Percentiles rank a stretch among this genome's conserved stretches.
phyloP scores from a whole-genome alignment of 768 basidiomycete species.

The Tremella fuciformis region DNA sequence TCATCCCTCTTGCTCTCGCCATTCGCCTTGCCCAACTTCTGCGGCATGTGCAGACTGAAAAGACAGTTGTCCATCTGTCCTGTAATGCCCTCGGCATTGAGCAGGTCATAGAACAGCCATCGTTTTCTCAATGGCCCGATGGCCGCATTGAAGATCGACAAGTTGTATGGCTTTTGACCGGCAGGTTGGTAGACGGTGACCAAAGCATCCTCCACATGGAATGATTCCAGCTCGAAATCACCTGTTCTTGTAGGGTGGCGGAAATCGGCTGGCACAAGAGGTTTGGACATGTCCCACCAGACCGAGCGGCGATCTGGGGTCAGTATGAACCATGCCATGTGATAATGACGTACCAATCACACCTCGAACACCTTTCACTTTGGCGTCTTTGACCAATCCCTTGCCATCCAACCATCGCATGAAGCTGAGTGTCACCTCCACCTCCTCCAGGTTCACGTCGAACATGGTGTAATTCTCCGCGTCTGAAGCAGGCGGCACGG shows the following conservation, averaged over 20 bases:
- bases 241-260: constrained; percentile 70
- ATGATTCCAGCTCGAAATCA: constrained; percentile 85
- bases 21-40: constrained; percentile 79
- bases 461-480: constrained; percentile 78
- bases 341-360: constrained; percentile 63
- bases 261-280: constrained; percentile 74
- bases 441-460: constrained; percentile 86
- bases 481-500: constrained; percentile 28
- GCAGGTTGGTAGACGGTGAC: constrained; percentile 92
- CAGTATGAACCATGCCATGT: not conserved
- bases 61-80: constrained; percentile 98
- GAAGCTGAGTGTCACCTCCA: constrained; percentile 89
- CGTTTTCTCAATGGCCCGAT: constrained; percentile 78
- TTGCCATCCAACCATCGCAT: constrained; percentile 93
- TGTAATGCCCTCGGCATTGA: constrained; percentile 90
- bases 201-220: constrained; percentile 88
- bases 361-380: constrained; percentile 89
- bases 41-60: constrained; percentile 84
- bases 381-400: constrained; percentile 84
- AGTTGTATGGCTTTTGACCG: constrained; percentile 70
- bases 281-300: constrained; percentile 77
- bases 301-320: constrained; percentile 77
- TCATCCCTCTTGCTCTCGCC: constrained; percentile 64
- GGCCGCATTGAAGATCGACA: constrained; percentile 81
- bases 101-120: constrained; percentile 93